A percentile compares a stretch with the other conserved stretches of the same genome.
phyloP scores from a whole-genome alignment of 2,329 filamentous ascomycete genomes.

The Alternaria solani region DNA sequence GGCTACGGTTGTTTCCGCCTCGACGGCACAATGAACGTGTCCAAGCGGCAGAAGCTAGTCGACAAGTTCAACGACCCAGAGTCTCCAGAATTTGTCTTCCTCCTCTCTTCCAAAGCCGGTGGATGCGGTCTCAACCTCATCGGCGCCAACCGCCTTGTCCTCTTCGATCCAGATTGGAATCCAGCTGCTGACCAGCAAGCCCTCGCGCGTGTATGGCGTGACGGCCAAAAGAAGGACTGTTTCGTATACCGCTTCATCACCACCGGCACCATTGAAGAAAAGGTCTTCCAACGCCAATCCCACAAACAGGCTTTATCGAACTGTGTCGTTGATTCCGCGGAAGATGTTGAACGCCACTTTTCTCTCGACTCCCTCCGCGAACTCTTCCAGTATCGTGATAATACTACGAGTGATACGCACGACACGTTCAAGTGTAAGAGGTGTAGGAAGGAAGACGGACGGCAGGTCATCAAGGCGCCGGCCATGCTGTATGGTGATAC shows the following conservation, averaged over 20 bases:
- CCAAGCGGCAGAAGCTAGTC: conserved; percentile 94
- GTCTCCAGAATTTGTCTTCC: conserved; percentile 88
- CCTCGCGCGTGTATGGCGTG: conserved; percentile 95
- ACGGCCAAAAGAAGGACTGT: conserved; percentile 98
- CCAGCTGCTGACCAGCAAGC: conserved; percentile 97
- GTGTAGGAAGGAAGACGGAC: conserved; percentile 82
- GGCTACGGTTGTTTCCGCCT: conserved; percentile 87
- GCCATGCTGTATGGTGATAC: conserved; percentile 98
- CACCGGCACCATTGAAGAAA: conserved; percentile 97
- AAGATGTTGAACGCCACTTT: conserved; percentile 97
- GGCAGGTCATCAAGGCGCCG: conserved; percentile 86
- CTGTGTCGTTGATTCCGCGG: conserved; percentile 93
- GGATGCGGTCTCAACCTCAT: conserved; percentile 96
- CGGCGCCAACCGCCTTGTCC: conserved; percentile 89
- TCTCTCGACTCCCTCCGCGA: conserved; percentile 89
- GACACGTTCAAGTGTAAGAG: conserved; percentile 99
- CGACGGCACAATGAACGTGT: conserved; percentile 97
- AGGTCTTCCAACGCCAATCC: conserved; percentile 97
- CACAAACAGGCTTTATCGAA: conserved; percentile 98
- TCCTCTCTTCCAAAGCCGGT: conserved; percentile 96
- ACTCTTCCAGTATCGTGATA: conserved; percentile 88
- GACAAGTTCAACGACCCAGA: conserved; percentile 97
- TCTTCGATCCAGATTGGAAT: conserved; percentile 97
- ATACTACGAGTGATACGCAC: conserved; percentile 91
- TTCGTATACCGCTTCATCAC: conserved; percentile 99